phyloP scores from a whole-genome alignment of 2,329 filamentous ascomycete species.

The Macrophomina tecta region DNA sequence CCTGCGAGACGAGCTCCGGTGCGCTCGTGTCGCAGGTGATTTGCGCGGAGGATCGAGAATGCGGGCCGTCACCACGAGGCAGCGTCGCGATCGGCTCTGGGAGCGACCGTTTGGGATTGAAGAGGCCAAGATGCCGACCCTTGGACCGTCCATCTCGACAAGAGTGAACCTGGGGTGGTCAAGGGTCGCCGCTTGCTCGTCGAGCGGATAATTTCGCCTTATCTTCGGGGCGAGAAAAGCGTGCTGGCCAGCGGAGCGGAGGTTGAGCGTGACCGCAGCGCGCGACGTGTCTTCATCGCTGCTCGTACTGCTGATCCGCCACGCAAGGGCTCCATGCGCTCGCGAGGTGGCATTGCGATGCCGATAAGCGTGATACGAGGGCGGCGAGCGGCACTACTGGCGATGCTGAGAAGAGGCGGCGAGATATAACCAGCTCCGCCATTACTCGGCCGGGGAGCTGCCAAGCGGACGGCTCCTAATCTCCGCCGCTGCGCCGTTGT shows the following conservation, averaged over 20 bases:
- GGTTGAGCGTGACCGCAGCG: constrained; percentile 1
- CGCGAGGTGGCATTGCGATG: constrained; percentile 15
- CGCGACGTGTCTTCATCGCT: constrained; percentile 20
- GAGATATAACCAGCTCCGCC: constrained; percentile 8
- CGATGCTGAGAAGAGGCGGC: not conserved
- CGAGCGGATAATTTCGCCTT: constrained; percentile 14
- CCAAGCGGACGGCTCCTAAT: constrained; percentile 24
- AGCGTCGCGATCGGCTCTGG: constrained; percentile 7
- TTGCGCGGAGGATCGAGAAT: constrained; percentile 21
- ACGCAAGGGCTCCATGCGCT: constrained; percentile 15
- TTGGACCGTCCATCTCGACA: not conserved
- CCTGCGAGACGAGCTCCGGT: constrained; percentile 17
- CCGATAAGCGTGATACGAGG: constrained; percentile 18
- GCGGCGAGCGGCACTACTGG: not conserved
- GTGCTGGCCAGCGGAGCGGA: not conserved
- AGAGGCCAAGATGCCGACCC: not conserved
- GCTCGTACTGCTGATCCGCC: constrained; percentile 22
- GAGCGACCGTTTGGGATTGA: constrained; percentile 4
- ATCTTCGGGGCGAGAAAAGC: constrained; percentile 5
- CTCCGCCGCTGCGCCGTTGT: constrained; percentile 5
- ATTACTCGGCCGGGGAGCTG: constrained; percentile 9
- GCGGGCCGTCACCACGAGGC: constrained; percentile 21
- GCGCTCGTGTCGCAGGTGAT: constrained; percentile 17
- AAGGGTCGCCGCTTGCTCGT: not conserved
- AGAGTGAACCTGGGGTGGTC: constrained; percentile 1